Base-by-base conservation (phyloP, 768 basidiomycete species). In the Hysterangium stoloniferum region DNA sequence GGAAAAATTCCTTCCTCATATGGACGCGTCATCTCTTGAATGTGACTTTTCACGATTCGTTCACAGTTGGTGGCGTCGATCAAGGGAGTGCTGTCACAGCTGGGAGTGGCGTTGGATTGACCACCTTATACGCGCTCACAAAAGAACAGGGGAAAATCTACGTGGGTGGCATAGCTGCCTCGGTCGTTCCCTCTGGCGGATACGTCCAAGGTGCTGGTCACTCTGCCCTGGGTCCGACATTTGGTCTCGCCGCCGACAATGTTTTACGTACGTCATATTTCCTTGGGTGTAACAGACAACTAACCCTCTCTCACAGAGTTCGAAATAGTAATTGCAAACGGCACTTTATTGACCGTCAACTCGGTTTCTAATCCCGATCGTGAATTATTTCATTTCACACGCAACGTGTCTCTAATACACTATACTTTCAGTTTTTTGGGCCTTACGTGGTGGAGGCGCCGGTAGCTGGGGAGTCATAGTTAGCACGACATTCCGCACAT, bases 11-110 rank as follows among this genome's bases (percentile, higher is more conserved):
- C 2, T 64, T 76, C 29, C 58, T 73, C 45, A 57, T 74, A 38
- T 74, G 68, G 65, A 73, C 69, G 0, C 68, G 68, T 25, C 57
- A 68, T 45, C 48, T 72, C 36, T 62, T 68, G 52, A 56, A 69
- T 40, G 64, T 66, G 6, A 54, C 60, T 6, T 72, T 67, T 49
- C 53, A 53, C 11, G 55, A 61, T 11, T 20, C 54, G 4, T 64
- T 61, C 40, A 9, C 15, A 1, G 45, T 62, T 7, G 56, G 45
- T 2, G 46, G 48, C 1, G 41, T 34, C 20, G 52, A 64, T 38
- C 45, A 56, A 32, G 68, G 67, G 1, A 48, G 61, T 4, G 62
- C 59, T 3, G 57, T 61, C 3, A 66, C 62, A 8, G 58, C 62
- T 22, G 63, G 64, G 19, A 59, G 59, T 37, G 67, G 67, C 17